Conservation (phyloP, 2,329 filamentous ascomycete species). For the Trichoderma harzianum region DNA sequence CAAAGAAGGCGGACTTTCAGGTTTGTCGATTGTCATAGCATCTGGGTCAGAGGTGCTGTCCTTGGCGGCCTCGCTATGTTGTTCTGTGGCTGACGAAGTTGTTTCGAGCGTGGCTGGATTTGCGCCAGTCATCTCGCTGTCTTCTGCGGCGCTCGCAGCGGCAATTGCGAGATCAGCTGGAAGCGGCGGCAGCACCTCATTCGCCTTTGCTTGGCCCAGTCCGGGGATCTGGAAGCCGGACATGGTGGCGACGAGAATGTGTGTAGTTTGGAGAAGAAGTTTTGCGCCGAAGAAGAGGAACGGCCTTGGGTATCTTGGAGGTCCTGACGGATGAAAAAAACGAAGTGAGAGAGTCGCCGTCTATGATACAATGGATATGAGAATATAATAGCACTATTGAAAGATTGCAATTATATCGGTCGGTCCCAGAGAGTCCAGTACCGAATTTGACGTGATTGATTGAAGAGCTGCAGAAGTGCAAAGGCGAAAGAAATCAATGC, state of each 20-base stretch:
- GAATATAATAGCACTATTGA: fast-evolving
- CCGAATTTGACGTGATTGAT: not conserved
- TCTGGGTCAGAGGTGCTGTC: slow-evolving; percentile 23
- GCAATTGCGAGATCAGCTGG: slow-evolving; percentile 32
- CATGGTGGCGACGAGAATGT: slow-evolving; percentile 27
- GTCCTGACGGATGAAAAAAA: not conserved
- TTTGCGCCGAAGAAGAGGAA: not conserved
- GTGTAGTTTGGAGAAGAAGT: not conserved
- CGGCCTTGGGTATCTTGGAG: not conserved
- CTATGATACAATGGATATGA: not conserved
- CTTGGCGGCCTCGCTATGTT: slow-evolving; percentile 5
- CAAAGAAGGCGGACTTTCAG: slow-evolving; percentile 36
- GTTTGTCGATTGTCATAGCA: slow-evolving; percentile 38
- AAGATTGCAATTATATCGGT: not conserved
- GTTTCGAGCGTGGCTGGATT: not conserved
- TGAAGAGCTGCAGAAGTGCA: not conserved
- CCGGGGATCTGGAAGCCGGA: slow-evolving; percentile 44
- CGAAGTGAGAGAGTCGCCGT: not conserved
- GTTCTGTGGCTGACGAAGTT: slow-evolving; percentile 12
- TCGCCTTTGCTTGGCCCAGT: slow-evolving; percentile 42
- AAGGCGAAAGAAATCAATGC: not conserved
- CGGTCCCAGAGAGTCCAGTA: not conserved
- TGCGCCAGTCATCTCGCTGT: slow-evolving; percentile 23
- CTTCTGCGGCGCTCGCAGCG: slow-evolving; percentile 27
- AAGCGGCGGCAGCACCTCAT: slow-evolving; percentile 40